Evolutionary conservation across 2,329 filamentous ascomycete species (phyloP), one percentile per base, ranked within the genome.

Genomic region (Pestalotiopsis fici): DNA sequence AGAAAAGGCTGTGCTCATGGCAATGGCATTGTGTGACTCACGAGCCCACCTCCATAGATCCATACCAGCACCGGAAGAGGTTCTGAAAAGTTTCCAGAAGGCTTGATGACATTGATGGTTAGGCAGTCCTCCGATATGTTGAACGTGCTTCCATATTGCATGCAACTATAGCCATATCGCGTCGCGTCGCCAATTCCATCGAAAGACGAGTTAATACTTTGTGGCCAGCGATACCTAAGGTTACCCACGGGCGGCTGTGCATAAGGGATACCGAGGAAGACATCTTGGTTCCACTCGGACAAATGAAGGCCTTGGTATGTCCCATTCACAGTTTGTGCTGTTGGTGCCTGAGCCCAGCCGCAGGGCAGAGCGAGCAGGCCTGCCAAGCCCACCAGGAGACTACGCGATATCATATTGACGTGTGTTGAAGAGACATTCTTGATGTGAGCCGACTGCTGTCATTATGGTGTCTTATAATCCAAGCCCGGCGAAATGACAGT

Each of bases 11-110:
- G 2, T 21, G 18, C 43, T n/a, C 43, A 50, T 50, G 43, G 21
- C 43, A 9, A 23, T 4, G 43, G 18, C 39, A 21, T 50, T 50
- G 43, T 21, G 21, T 18, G 9, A 50, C 43, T 50, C n/a, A 50
- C 43, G n/a, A 88, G 81, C 2, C 85, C 86, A 37, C 87, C 87
- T 13, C 86, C 82, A 70, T 90, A 87, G 28, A 91, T 87, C 88
- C 89, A 92, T 1, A 81, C 75, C 0, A 81, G 66, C 56, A 85
- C 83, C 1, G 83, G 82, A 2, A 83, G 73, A 0, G 72, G 76
- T 9, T 77, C 73, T 13, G 74, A 70, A 1, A 71, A 66, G n/a
- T 71, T 74, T 1, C 76, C 78, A 0, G 79, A 69, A 0, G 83
- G 81, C 1, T 82, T 78, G 25, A 84, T 75, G n/a, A 85, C 79